phyloP scores from a whole-genome alignment of 2,329 filamentous ascomycete genomes.

The Microascus cirrosus region DNA sequence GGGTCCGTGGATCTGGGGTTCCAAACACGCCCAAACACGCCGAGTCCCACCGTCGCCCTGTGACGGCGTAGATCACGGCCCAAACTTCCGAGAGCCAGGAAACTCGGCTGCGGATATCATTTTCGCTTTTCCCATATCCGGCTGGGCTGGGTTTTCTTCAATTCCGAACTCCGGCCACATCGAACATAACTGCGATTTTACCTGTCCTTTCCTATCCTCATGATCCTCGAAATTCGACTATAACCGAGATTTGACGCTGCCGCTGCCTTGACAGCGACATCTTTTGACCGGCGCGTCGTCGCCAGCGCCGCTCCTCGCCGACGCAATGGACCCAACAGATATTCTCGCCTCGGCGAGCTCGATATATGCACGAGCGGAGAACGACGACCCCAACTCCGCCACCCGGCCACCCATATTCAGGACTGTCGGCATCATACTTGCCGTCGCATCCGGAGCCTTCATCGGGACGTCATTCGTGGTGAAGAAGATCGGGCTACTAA shows the following conservation, averaged over 20 bases:
- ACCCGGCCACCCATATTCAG: conserved; percentile 56
- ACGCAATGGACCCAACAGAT: conserved; percentile 3
- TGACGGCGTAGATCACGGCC: conserved; percentile 1
- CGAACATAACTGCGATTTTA: background rate
- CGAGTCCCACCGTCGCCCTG: background rate
- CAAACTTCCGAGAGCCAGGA: background rate
- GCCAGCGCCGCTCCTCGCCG: background rate
- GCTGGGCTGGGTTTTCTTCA: background rate
- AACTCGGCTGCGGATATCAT: background rate
- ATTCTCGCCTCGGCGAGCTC: background rate
- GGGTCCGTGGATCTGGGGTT: conserved; percentile 1
- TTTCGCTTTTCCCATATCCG: background rate
- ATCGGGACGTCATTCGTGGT: conserved; percentile 93
- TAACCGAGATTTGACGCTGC: background rate
- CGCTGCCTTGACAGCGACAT: background rate
- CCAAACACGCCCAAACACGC: background rate
- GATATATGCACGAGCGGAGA: conserved; percentile 1
- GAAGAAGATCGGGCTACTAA: conserved; percentile 86
- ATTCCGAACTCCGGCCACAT: background rate
- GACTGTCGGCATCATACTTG: conserved; percentile 73
- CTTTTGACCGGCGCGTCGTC: conserved; percentile 1
- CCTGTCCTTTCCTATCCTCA: background rate
- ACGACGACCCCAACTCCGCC: conserved; percentile 16
- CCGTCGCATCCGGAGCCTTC: conserved; percentile 78
- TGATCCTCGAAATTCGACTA: background rate